Evolutionary conservation across 2,329 filamentous ascomycete genomes (phyloP).

Genomic region (Malbranchea cinnamomea): DNA sequence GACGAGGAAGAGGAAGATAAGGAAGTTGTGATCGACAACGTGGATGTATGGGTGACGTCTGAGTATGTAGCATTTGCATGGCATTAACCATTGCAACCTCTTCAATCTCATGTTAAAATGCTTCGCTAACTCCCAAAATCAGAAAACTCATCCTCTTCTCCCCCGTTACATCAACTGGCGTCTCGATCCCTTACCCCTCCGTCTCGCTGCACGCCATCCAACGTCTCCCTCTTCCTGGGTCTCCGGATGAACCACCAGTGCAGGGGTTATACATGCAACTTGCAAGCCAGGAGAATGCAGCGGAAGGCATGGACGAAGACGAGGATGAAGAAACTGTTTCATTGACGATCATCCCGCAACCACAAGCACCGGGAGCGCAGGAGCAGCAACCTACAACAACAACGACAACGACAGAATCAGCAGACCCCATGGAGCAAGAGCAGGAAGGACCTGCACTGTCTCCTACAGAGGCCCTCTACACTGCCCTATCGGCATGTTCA

Average conservation of each 20-base stretch:
- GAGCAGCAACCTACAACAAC: slow-evolving; percentile 6
- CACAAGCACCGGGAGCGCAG: slow-evolving; percentile 9
- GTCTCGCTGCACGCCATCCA: slow-evolving; percentile 36
- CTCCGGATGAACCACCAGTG: slow-evolving; percentile 15
- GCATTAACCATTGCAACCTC: neutral
- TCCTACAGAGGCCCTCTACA: slow-evolving; percentile 27
- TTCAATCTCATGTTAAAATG: slow-evolving; percentile 23
- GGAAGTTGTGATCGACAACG: slow-evolving; percentile 23
- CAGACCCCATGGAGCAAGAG: slow-evolving; percentile 13
- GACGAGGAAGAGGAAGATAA: slow-evolving; percentile 13
- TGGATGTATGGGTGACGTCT: slow-evolving; percentile 35
- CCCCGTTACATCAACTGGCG: slow-evolving; percentile 18
- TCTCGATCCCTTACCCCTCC: slow-evolving; percentile 33
- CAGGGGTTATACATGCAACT: slow-evolving; percentile 36
- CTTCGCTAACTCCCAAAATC: slow-evolving; percentile 23
- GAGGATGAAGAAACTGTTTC: slow-evolving; percentile 28
- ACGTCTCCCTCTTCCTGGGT: slow-evolving; percentile 23
- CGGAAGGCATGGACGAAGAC: slow-evolving; percentile 18
- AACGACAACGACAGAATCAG: slow-evolving; percentile 6
- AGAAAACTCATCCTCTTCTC: slow-evolving; percentile 32
- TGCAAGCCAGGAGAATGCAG: slow-evolving; percentile 16
- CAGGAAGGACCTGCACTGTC: slow-evolving; percentile 21
- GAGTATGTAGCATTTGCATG: slow-evolving; percentile 21
- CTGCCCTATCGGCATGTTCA: slow-evolving; percentile 32
- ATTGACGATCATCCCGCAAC: slow-evolving; percentile 28